These are phyloP conservation scores for Blastomyces silverae DNA, from an alignment of 2,329 filamentous ascomycete species.

Conservation along the genomic window DNA sequence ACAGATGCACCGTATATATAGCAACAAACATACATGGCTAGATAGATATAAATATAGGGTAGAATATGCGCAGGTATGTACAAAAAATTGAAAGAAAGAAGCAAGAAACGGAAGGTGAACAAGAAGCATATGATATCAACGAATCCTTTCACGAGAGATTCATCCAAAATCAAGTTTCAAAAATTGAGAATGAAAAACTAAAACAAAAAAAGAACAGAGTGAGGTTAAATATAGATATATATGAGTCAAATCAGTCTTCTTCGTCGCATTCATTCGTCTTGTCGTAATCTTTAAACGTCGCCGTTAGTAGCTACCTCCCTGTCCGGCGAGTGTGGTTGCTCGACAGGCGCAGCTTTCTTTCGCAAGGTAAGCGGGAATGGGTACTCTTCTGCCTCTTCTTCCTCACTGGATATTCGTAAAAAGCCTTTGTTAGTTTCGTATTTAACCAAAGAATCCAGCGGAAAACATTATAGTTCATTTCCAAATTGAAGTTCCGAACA, in stretches of 20 bases:
- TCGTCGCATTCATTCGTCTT: neutral
- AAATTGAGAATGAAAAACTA: neutral
- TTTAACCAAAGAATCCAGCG: conserved; percentile 3
- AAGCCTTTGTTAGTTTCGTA: conserved; percentile 28
- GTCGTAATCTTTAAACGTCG: neutral
- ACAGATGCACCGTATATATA: neutral
- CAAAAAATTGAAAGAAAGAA: neutral
- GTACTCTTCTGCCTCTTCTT: conserved; percentile 81
- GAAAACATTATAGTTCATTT: neutral
- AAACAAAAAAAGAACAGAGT: neutral
- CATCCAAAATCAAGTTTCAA: conserved; percentile 3
- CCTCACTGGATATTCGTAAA: conserved; percentile 60
- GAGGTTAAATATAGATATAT: neutral
- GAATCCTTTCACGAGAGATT: neutral
- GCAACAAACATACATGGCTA: neutral
- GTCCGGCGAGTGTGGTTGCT: conserved; percentile 32
- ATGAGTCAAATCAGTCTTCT: neutral
- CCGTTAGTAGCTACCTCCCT: conserved; percentile 14
- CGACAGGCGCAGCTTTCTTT: conserved; percentile 35
- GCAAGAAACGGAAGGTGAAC: neutral
- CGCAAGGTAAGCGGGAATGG: conserved; percentile 63
- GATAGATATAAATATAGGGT: neutral
- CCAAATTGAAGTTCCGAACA: neutral
- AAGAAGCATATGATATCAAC: neutral
- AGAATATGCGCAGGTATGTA: neutral